Evolutionary conservation across 2,329 filamentous ascomycete genomes (phyloP).

Genomic region (Cryphonectria japonica): DNA sequence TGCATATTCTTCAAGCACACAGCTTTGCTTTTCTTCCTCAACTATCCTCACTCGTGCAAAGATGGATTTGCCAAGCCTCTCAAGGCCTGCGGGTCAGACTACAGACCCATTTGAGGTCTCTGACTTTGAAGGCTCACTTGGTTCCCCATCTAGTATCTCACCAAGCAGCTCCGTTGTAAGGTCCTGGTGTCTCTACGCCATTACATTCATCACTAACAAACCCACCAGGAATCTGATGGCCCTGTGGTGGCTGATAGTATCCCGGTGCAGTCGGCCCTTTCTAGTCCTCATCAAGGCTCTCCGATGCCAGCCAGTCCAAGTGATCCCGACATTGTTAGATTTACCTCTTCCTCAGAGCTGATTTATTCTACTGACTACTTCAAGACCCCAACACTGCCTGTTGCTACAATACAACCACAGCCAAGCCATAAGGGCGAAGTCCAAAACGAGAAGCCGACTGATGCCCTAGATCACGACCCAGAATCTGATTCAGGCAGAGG

Average conservation of each 20-base stretch:
- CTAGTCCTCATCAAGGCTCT: neutral
- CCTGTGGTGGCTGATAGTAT: conserved; percentile 16
- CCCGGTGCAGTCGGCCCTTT: neutral
- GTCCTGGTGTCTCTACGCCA: neutral
- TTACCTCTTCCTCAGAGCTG: neutral
- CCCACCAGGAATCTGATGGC: conserved; percentile 14
- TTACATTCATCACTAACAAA: neutral
- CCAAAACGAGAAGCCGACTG: conserved; percentile 32
- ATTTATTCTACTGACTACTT: conserved; percentile 8
- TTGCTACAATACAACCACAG: neutral
- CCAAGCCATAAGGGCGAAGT: conserved; percentile 12
- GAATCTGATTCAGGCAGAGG: conserved; percentile 28
- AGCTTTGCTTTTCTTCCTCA: neutral
- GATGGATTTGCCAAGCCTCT: conserved; percentile 11
- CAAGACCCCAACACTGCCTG: conserved; percentile 28
- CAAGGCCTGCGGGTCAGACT: neutral
- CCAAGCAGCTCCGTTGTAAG: conserved; percentile 20
- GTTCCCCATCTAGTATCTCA: conserved; percentile 11
- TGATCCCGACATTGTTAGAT: conserved; percentile 31
- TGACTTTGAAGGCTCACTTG: conserved; percentile 21
- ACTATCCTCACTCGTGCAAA: neutral
- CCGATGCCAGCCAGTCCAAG: neutral
- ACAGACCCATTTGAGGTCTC: conserved; percentile 27
- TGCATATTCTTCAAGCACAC: neutral
- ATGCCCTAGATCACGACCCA: conserved; percentile 25